Conservation (phyloP, 768 basidiomycete species). For the Gymnopilus dilepis region DNA sequence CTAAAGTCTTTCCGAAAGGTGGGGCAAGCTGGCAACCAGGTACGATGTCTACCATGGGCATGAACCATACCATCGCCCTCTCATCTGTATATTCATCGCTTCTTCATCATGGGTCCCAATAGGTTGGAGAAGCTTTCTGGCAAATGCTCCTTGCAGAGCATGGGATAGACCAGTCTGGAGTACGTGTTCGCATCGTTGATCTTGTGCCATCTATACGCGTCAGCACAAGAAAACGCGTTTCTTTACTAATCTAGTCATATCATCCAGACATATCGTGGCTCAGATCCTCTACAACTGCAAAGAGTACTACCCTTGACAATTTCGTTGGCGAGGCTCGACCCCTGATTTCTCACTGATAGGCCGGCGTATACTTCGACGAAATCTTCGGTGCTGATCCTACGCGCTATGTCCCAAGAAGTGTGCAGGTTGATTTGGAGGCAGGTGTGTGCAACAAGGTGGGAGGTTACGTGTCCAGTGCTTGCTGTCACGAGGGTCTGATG, state of each 20-base stretch:
- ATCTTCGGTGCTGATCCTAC: conserved; percentile 46
- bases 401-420: conserved; percentile 89
- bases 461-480: conserved; percentile 8
- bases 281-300: conserved; percentile 74
- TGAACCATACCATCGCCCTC: background rate
- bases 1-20: conserved; percentile 44
- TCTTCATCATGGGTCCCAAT: conserved; percentile 17
- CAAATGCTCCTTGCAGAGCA: conserved; percentile 86
- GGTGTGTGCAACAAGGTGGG: conserved; percentile 83
- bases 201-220: conserved; percentile 8
- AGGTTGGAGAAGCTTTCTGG: conserved; percentile 90
- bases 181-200: conserved; percentile 37
- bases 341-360: conserved; percentile 42
- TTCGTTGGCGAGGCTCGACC: background rate
- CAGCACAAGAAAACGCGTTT: conserved; percentile 1
- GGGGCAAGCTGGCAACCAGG: conserved; percentile 72
- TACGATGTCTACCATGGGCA: conserved; percentile 28
- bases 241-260: background rate
- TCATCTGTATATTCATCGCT: background rate
- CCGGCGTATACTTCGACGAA: conserved; percentile 84
- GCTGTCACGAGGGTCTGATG: background rate
- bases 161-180: conserved; percentile 76
- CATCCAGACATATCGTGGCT: conserved; percentile 68
- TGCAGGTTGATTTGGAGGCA: conserved; percentile 89
- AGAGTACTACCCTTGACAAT: conserved; percentile 52